Conservation (phyloP, 2,329 filamentous ascomycete species). For the Monilinia aucupariae region DNA sequence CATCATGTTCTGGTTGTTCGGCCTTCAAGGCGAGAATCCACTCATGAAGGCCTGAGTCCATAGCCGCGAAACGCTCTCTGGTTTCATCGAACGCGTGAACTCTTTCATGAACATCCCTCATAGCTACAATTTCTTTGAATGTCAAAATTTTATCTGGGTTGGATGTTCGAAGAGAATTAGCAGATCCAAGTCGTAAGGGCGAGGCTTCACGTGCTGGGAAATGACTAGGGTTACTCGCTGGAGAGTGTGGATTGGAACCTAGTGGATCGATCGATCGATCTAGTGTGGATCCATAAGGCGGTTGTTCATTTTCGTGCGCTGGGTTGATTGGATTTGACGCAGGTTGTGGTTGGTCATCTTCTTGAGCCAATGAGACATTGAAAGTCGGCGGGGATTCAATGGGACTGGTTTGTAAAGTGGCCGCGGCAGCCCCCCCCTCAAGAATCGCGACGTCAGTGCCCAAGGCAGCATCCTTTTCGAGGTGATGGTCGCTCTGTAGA, state of each 20-base stretch:
- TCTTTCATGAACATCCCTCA: constrained; percentile 60
- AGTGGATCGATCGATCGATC: constrained; percentile 19
- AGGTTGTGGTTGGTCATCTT: constrained; percentile 40
- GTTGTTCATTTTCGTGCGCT: constrained; percentile 40
- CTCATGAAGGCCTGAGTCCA: constrained; percentile 67
- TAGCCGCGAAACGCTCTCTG: constrained; percentile 61
- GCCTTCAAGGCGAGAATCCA: constrained; percentile 48
- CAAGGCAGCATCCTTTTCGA: constrained; percentile 20
- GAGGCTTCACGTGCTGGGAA: constrained; percentile 17
- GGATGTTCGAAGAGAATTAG: constrained; percentile 12
- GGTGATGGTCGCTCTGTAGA: constrained; percentile 16
- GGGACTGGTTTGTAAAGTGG: not conserved
- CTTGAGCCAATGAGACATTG: constrained; percentile 41
- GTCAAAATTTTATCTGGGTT: constrained; percentile 21
- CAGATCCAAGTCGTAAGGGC: constrained; percentile 21
- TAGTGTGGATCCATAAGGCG: constrained; percentile 27
- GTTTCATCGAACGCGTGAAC: constrained; percentile 70
- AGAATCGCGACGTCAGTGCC: constrained; percentile 19
- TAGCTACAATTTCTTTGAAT: constrained; percentile 72
- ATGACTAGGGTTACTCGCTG: constrained; percentile 12
- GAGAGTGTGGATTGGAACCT: constrained; percentile 6
- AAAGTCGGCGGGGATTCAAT: constrained; percentile 22
- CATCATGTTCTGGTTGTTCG: constrained; percentile 46
- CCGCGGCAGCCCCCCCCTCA: constrained; percentile 16
- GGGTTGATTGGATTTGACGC: constrained; percentile 19